Evolutionary conservation across 2,329 filamentous ascomycete species (phyloP).

Genomic region (Trichoderma koningiopsis): DNA sequence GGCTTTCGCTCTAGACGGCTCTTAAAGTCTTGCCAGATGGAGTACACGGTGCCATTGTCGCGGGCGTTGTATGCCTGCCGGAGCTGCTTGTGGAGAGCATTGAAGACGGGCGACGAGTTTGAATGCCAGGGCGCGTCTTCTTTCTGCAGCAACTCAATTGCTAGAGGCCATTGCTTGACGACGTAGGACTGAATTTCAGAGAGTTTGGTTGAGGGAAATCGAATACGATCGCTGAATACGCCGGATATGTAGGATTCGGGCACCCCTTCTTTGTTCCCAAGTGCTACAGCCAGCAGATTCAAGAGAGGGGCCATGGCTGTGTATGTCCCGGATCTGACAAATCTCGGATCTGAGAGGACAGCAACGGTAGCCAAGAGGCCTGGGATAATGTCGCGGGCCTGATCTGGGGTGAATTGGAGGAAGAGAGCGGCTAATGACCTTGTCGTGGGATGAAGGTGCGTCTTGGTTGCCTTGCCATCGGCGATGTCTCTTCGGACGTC

Average conservation of each 20-base stretch:
- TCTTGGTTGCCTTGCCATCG: conserved; percentile 5
- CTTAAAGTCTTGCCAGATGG: conserved; percentile 41
- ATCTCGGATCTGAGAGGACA: conserved; percentile 36
- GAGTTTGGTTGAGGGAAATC: conserved; percentile 30
- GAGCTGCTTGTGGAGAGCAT: conserved; percentile 36
- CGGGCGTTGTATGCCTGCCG: conserved; percentile 36
- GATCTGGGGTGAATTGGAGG: conserved; percentile 34
- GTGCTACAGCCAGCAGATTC: conserved; percentile 31
- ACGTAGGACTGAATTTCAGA: conserved; percentile 34
- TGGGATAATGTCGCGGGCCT: conserved; percentile 35
- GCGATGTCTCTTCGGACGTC: conserved; percentile 34
- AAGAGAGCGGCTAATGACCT: conserved; percentile 38
- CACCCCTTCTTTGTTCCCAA: conserved; percentile 30
- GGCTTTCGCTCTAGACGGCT: conserved; percentile 32
- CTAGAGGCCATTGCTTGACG: conserved; percentile 35
- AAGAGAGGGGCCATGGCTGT: conserved; percentile 37
- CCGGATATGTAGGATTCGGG: conserved; percentile 30
- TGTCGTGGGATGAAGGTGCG: conserved; percentile 24
- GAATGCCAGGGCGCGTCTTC: conserved; percentile 32
- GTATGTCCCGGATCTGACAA: conserved; percentile 24
- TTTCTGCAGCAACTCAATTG: conserved; percentile 32
- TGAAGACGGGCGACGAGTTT: conserved; percentile 16
- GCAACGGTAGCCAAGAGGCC: conserved; percentile 40
- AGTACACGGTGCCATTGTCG: conserved; percentile 35
- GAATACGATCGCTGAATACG: conserved; percentile 28